Percentiles rank a stretch among this genome's conserved stretches.
Conservation (phyloP, 2,329 filamentous ascomycete genomes). For the Aspergillus jensenii region DNA sequence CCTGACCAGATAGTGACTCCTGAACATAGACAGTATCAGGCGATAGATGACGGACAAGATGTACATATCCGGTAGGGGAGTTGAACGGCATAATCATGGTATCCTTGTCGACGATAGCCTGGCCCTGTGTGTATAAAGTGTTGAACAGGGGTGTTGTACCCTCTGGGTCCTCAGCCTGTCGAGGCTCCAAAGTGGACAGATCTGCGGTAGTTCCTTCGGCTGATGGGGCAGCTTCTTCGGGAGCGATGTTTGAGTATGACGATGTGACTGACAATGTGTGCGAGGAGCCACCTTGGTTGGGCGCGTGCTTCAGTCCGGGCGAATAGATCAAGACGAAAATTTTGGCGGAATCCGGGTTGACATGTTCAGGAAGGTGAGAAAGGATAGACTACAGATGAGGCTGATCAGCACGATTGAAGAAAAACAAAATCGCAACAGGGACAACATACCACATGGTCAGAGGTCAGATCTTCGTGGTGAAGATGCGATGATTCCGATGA, state of each 20-base stretch:
- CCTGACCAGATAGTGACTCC: slow-evolving; percentile 74
- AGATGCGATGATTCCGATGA: slow-evolving; percentile 70
- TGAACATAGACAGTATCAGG: slow-evolving; percentile 88
- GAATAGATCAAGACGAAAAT: slow-evolving; percentile 90
- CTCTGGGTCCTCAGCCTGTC: slow-evolving; percentile 41
- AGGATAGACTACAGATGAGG: slow-evolving; percentile 66
- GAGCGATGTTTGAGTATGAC: slow-evolving; percentile 83
- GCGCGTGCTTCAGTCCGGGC: slow-evolving; percentile 69
- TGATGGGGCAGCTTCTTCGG: slow-evolving; percentile 59
- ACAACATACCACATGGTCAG: slow-evolving; percentile 76
- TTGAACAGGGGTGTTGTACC: slow-evolving; percentile 66
- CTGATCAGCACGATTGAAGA: slow-evolving; percentile 10
- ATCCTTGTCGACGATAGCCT: slow-evolving; percentile 77
- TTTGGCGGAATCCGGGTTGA: slow-evolving; percentile 70
- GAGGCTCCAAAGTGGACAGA: slow-evolving; percentile 38
- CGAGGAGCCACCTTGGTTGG: slow-evolving; percentile 41
- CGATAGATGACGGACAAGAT: slow-evolving; percentile 81
- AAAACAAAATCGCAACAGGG: not conserved
- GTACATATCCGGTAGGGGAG: slow-evolving; percentile 75
- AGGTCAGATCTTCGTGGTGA: slow-evolving; percentile 56
- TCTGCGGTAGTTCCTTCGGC: slow-evolving; percentile 51
- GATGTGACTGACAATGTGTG: slow-evolving; percentile 68
- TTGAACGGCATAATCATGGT: slow-evolving; percentile 88
- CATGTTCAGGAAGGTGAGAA: slow-evolving; percentile 78
- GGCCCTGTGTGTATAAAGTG: slow-evolving; percentile 76